Conservation (phyloP, 306 rosid species). For the Quercus agrifolia region DNA sequence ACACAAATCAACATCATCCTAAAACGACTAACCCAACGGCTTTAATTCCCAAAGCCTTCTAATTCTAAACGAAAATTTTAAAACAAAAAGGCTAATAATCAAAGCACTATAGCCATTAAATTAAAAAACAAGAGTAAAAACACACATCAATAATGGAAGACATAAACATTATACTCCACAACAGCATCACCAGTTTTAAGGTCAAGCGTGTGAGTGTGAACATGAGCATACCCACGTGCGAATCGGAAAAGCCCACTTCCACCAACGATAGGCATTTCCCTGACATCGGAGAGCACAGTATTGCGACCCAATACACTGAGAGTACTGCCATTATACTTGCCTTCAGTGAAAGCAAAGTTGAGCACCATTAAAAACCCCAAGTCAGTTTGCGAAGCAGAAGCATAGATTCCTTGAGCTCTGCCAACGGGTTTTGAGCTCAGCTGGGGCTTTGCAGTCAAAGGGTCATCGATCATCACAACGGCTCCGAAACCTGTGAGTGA, state of each 20-base stretch:
- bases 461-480: conserved; percentile 60
- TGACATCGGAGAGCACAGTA: conserved; percentile 17
- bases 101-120: not conserved
- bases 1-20: too few species aligned
- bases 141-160: conserved; percentile 40
- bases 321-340: conserved; percentile 54
- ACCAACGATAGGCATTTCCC: conserved; percentile 77
- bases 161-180: conserved; percentile 62
- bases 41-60: too few species aligned
- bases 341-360: conserved; percentile 51
- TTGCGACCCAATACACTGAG: conserved; percentile 62
- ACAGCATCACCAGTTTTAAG: conserved; percentile 31
- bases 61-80: too few species aligned
- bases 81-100: not conserved
- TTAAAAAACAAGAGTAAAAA: not conserved
- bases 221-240: conserved; percentile 63
- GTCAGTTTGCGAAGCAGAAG: conserved; percentile 53
- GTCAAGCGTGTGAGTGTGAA: conserved; percentile 24
- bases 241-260: conserved; percentile 64
- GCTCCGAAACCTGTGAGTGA: conserved; percentile 36
- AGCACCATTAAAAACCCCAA: conserved; percentile 42
- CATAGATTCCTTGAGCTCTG: conserved; percentile 65
- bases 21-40: too few species aligned
- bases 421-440: conserved; percentile 38
- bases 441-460: conserved; percentile 45